Evolutionary conservation across 106 monocot genomes (phyloP), one percentile per base, ranked within the genome.

Genomic region (Dendrobium huoshanense): DNA sequence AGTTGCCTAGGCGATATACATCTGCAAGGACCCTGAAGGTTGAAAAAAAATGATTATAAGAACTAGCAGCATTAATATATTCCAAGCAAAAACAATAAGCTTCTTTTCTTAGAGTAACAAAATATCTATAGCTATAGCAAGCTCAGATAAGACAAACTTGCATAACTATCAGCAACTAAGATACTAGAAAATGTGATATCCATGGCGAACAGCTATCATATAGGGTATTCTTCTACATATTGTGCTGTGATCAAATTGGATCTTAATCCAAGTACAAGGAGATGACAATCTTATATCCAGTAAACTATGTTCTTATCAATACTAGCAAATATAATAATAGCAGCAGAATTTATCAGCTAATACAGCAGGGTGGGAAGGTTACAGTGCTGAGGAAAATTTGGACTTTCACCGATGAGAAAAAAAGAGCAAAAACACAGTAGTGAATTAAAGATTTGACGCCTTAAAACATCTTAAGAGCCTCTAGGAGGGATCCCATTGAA

Each of bases 1-100:
- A 90, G 86, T 88, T 96, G 67, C 89, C 96, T 55, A 84, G 83
- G n/a, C 93, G 91, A 75, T 91, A 81, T 27, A 90, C 70, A 79
- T 96, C 96, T 7, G 86, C 84, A 85, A 96, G 73, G 79, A 96
- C 96, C 83, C 96, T 96, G 85, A 79, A 85, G 18, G 48, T 76
- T 80, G 81, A 41, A 27, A 22, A 67, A 76, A 51, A 51, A 65
- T 54, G 49, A 47, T 56, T 51, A 79, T 47, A 9, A 80, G 22
- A 74, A 22, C 13, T 37, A 41, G 31, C 51, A 19, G 64, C 4
- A 72, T 5, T 67, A 78, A 59, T 54, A 73, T 18, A 73, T 80
- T 73, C 3, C 72, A 55, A 73, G 45, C 19, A 2, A 73, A 54
- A 9, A 41, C 31, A 40, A 27, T 31, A 31, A 77, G 2, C 9